These are phyloP conservation scores for Pinus tabuliformis DNA, from an alignment of 75 land plant genomes.

Conservation along the genomic window DNA sequence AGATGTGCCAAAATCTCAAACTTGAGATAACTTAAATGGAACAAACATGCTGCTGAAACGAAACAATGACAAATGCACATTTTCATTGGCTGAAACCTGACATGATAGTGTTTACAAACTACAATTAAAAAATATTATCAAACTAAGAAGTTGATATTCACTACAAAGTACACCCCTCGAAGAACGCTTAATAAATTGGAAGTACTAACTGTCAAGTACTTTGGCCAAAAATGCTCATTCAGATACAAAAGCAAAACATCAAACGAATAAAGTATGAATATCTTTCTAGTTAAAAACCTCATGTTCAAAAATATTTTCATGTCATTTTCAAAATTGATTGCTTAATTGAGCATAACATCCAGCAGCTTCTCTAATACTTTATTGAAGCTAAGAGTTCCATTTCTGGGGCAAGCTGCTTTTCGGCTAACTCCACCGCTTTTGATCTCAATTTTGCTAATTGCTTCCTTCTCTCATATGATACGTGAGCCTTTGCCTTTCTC, in stretches of 20 bases:
- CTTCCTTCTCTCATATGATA: constrained; percentile 70
- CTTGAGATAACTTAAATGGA: too few relatives aligned
- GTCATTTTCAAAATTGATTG: constrained; percentile 2
- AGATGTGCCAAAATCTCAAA: too few relatives aligned
- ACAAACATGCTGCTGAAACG: not conserved
- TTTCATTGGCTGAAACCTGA: not conserved
- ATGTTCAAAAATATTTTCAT: not conserved
- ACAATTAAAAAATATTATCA: not conserved
- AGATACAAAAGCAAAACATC: not conserved
- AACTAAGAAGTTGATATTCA: not conserved
- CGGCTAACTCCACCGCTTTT: constrained; percentile 60
- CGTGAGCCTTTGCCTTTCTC: constrained; percentile 71
- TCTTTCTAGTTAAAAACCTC: not conserved
- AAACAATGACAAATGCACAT: not conserved
- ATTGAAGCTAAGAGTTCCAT: constrained; percentile 50
- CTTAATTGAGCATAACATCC: not conserved
- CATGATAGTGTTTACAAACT: not conserved
- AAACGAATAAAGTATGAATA: not conserved
- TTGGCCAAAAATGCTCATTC: not conserved
- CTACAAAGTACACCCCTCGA: not conserved
- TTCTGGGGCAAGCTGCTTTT: constrained; percentile 51
- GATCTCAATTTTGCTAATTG: constrained; percentile 48
- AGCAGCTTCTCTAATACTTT: constrained; percentile 32
- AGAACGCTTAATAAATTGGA: not conserved
- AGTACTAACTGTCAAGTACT: not conserved